Conservation (phyloP, 352 stramenopile species). For the Phytophthora fragariaefolia region DNA sequence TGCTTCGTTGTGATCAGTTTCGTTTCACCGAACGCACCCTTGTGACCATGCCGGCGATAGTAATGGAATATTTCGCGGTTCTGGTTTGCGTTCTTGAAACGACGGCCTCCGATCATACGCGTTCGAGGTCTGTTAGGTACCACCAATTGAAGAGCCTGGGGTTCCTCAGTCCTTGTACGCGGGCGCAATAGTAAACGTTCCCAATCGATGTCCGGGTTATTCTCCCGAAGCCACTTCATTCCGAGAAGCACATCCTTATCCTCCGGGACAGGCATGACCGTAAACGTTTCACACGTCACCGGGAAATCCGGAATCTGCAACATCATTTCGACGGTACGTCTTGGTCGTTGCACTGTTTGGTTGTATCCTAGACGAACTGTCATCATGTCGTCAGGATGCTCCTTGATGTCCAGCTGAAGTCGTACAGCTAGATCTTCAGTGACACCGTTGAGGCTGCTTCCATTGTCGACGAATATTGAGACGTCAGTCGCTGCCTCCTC, state of each 20-base stretch:
- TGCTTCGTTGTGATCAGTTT: constrained; percentile 4
- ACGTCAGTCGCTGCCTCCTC: not conserved
- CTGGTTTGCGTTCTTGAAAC: not conserved
- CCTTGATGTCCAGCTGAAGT: constrained; percentile 3
- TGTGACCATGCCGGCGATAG: constrained; percentile 3
- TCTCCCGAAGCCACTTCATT: not conserved
- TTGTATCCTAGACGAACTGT: constrained; percentile 6
- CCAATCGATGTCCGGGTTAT: constrained; percentile 7
- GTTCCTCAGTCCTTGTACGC: not conserved
- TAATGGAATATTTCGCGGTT: constrained; percentile 11
- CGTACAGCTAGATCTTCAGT: constrained; percentile 1
- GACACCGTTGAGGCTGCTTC: constrained; percentile 5
- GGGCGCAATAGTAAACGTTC: not conserved
- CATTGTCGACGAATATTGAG: constrained; percentile 9
- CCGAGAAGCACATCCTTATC: constrained; percentile 1
- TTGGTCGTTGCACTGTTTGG: constrained; percentile 1
- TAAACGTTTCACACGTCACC: not conserved
- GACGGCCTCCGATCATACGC: not conserved
- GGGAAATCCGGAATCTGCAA: constrained; percentile 9
- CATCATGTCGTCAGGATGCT: constrained; percentile 4
- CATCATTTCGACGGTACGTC: constrained; percentile 4
- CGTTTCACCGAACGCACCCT: not conserved
- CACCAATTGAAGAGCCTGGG: not conserved
- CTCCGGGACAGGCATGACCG: constrained; percentile 5
- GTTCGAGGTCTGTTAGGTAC: not conserved